Base-by-base conservation (phyloP, 2,329 filamentous ascomycete species). In the Scorias spongiosa region DNA sequence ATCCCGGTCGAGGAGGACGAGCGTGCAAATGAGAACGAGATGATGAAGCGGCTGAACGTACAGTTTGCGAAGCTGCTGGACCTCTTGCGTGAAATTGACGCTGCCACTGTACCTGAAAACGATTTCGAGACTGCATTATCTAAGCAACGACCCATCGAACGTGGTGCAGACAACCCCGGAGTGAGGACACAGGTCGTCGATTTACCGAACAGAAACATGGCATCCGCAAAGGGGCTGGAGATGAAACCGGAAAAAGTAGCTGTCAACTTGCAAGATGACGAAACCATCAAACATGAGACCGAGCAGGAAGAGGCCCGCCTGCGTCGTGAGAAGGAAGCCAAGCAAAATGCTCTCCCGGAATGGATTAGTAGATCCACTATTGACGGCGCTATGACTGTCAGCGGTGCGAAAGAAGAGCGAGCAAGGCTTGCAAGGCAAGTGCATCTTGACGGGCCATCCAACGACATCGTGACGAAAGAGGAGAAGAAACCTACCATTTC, bases 61-160 rank as follows among this genome's bases (percentile, higher is more conserved):
- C 81, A 89, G 59, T 80, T 89, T 62, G 80, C 79, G 52, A 84
- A 84, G 54, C 79, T 91, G 51, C 81, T 83, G 45, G 76, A 83
- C 46, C 70, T 87, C 43, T 69, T 93, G 49, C 81, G 81, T 44
- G 74, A 81, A 55, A 84, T 93, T 47, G 85, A 91, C 57, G 70
- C 74, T n/a, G 71, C 80, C 5, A 69, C 77, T 32, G 77, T 93
- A 6, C 84, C 84, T 1, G 80, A 66, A 43, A 81, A 82, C 57
- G 80, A 75, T 50, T 86, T 85, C 51, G 80, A 86, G 41, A 70
- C 75, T 17, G 82, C 83, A 2, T 67, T 83, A 18, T 68, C 72
- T 18, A 72, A 72, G 42, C 73, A 75, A 14, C 70, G 78, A 11
- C 77, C 79, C 2, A 75, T 88, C 20, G 64, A 76, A 43, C 74